Conservation (phyloP, 495 filamentous ascomycete genomes). For the Evernia prunastri region DNA sequence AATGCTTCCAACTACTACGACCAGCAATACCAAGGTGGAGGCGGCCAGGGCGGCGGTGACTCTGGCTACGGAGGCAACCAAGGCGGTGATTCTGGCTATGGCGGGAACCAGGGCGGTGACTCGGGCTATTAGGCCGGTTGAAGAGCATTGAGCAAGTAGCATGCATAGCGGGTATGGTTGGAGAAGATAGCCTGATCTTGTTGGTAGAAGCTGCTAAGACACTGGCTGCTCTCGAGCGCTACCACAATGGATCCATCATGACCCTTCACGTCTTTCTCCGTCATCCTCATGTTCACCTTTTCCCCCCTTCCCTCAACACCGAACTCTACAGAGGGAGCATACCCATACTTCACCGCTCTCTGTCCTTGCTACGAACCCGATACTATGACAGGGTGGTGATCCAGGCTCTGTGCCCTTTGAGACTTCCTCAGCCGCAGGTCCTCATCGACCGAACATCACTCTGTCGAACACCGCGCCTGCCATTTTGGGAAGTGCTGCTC, state of each 20-base stretch:
- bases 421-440: too few species aligned
- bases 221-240: background rate
- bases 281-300: too few species aligned
- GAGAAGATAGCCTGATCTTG: background rate
- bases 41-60: background rate
- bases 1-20: constrained; percentile 10
- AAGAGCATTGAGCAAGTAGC: background rate
- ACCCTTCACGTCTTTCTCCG: background rate
- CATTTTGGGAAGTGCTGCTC: too few species aligned
- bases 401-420: too few species aligned
- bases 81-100: constrained; percentile 1
- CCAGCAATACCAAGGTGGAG: constrained; percentile 4
- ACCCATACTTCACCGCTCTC: too few species aligned
- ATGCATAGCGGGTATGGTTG: background rate
- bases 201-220: background rate
- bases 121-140: background rate
- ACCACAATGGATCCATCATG: background rate
- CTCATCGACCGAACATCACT: too few species aligned
- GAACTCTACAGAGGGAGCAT: too few species aligned
- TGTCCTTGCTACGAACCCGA: too few species aligned
- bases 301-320: too few species aligned
- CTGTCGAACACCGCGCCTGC: too few species aligned
- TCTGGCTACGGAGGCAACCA: background rate
- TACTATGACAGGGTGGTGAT: too few species aligned
- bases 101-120: background rate